These are phyloP conservation scores for Ormosia emarginata DNA, from an alignment of 306 rosid species.

Conservation along the genomic window DNA sequence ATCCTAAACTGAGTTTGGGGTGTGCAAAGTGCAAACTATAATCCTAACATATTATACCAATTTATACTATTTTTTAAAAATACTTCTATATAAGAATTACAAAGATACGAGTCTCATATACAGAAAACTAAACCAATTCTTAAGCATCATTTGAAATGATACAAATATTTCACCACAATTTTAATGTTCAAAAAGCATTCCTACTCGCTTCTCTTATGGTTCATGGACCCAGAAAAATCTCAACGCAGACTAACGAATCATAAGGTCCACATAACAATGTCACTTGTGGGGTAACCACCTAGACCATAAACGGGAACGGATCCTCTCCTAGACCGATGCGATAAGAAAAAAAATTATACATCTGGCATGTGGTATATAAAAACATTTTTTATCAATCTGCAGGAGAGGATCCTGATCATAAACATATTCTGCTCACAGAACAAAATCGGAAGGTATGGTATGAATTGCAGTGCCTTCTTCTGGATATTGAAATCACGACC, in stretches of 20 bases:
- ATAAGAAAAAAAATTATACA: no score
- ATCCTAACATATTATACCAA: no score
- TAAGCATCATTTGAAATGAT: not conserved
- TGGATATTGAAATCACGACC: not conserved
- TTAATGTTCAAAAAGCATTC: not conserved
- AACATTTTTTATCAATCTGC: no score
- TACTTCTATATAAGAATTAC: no score
- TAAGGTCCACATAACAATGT: not conserved
- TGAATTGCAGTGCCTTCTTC: not conserved
- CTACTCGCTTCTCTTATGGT: not conserved
- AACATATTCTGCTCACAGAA: slow-evolving; percentile 1
- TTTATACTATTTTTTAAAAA: no score
- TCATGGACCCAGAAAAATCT: not conserved
- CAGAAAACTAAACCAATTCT: not conserved
- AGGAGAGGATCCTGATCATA: no score
- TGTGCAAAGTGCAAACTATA: no score
- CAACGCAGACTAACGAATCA: not conserved
- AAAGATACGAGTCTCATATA: no score
- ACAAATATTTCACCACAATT: not conserved
- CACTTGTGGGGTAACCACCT: slow-evolving; percentile 8
- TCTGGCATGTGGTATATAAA: no score
- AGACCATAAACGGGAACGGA: no score
- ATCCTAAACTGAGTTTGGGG: no score
- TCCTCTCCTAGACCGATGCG: no score
- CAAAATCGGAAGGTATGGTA: not conserved